These are phyloP conservation scores for Maudiozyma pseudohumilis DNA, from an alignment of 805 yeast species.

Conservation along the genomic window DNA sequence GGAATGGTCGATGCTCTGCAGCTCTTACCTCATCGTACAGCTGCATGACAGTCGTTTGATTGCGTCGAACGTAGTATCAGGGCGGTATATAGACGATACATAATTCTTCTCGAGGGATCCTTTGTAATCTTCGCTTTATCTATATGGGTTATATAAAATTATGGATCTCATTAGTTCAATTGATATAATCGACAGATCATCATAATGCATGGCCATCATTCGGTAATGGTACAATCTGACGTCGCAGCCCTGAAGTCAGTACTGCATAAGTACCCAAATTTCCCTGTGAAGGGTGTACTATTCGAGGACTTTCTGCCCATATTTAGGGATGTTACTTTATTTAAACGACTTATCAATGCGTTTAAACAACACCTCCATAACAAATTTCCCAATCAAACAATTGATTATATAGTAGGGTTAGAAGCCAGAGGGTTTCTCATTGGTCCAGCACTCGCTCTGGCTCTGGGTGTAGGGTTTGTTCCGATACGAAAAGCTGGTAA, in stretches of 20 bases:
- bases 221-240: too few relatives aligned
- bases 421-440: slow-evolving; percentile 94
- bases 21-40: too few relatives aligned
- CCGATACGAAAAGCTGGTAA: slow-evolving; percentile 97
- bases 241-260: neutral
- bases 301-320: slow-evolving; percentile 95
- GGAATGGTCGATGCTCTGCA: too few relatives aligned
- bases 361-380: slow-evolving; percentile 63
- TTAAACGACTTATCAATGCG: slow-evolving; percentile 73
- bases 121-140: too few relatives aligned
- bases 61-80: too few relatives aligned
- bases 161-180: too few relatives aligned
- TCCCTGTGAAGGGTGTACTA: slow-evolving; percentile 83
- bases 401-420: slow-evolving; percentile 85
- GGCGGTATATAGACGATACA: too few relatives aligned
- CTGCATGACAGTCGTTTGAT: too few relatives aligned
- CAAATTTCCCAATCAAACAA: slow-evolving; percentile 42
- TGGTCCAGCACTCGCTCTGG: slow-evolving; percentile 90
- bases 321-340: slow-evolving; percentile 69
- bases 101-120: too few relatives aligned
- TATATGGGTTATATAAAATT: too few relatives aligned
- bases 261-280: slow-evolving; percentile 75
- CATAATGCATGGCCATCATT: too few relatives aligned
- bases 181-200: too few relatives aligned
- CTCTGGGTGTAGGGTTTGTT: slow-evolving; percentile 77